These are phyloP conservation scores for Wallemia ichthyophaga DNA, from an alignment of 1,284 basidiomycete genomes.

Conservation along the genomic window DNA sequence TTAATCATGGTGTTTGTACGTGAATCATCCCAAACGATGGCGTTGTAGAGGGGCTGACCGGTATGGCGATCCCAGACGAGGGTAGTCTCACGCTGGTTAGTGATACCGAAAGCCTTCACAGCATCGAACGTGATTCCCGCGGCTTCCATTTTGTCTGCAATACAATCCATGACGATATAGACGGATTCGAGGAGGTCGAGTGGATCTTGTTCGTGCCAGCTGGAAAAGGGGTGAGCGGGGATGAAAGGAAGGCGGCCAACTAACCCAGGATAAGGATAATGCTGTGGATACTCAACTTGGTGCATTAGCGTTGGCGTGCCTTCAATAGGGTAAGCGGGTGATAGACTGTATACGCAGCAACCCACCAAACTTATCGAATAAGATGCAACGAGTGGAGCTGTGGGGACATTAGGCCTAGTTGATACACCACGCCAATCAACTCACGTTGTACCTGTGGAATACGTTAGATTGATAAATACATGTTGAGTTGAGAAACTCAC, in stretches of 20 bases:
- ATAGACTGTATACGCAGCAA: conserved; percentile 31
- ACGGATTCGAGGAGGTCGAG: conserved; percentile 50
- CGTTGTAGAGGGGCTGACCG: conserved; percentile 56
- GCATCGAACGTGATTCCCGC: conserved; percentile 43
- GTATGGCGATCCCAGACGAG: conserved; percentile 76
- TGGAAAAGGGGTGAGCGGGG: conserved; percentile 11
- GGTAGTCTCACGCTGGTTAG: conserved; percentile 90
- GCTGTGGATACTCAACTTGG: conserved; percentile 53
- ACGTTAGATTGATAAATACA: background rate
- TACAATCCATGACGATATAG: conserved; percentile 43
- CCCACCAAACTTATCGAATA: conserved; percentile 56
- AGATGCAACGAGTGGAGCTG: conserved; percentile 74
- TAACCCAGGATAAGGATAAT: conserved; percentile 59
- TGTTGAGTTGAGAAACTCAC: background rate
- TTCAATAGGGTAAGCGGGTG: conserved; percentile 21
- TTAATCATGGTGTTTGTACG: conserved; percentile 56
- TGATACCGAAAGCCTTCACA: conserved; percentile 88
- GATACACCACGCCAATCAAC: background rate
- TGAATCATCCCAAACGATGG: conserved; percentile 89
- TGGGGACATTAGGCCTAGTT: background rate
- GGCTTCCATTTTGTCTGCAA: conserved; percentile 38
- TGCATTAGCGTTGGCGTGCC: conserved; percentile 9
- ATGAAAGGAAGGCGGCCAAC: conserved; percentile 9
- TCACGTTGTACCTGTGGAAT: background rate
- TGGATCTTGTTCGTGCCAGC: conserved; percentile 89